Percentiles rank a stretch among this genome's conserved stretches.
phyloP scores from a whole-genome alignment of 768 basidiomycete species.

The Mycena floridula region DNA sequence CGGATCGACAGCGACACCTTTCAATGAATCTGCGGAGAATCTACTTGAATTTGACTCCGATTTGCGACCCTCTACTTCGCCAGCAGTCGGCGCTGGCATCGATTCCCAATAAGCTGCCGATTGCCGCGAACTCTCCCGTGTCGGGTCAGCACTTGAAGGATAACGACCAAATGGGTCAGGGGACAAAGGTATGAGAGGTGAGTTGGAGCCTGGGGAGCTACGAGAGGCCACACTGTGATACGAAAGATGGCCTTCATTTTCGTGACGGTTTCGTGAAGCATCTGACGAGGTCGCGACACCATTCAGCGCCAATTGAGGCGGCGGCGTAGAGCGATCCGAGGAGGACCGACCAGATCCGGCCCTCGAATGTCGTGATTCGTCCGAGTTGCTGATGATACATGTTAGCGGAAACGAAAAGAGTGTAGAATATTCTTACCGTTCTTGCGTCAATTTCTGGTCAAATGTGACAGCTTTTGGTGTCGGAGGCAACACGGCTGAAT shows the following conservation, averaged over 20 bases:
- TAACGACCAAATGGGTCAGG: constrained; percentile 79
- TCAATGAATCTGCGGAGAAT: constrained; percentile 71
- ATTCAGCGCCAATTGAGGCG: constrained; percentile 61
- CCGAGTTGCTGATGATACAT: too few relatives aligned
- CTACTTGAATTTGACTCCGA: constrained; percentile 42
- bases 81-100: constrained; percentile 14
- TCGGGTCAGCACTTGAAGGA: constrained; percentile 42
- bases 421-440: too few relatives aligned
- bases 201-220: constrained; percentile 25
- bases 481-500: constrained; percentile 27
- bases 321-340: too few relatives aligned
- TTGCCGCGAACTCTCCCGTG: constrained; percentile 11
- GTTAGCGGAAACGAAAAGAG: too few relatives aligned
- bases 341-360: too few relatives aligned
- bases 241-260: constrained; percentile 44
- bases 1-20: constrained; percentile 25
- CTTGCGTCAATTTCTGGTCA: constrained; percentile 7
- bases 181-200: constrained; percentile 75
- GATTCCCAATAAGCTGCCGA: constrained; percentile 41
- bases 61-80: constrained; percentile 4
- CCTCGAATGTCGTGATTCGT: too few relatives aligned
- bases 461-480: constrained; percentile 19
- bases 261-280: constrained; percentile 41
- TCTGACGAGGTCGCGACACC: too few relatives aligned
- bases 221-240: constrained; percentile 28